Conservation (phyloP, 331 rosid species). For the Malus hybrid region DNA sequence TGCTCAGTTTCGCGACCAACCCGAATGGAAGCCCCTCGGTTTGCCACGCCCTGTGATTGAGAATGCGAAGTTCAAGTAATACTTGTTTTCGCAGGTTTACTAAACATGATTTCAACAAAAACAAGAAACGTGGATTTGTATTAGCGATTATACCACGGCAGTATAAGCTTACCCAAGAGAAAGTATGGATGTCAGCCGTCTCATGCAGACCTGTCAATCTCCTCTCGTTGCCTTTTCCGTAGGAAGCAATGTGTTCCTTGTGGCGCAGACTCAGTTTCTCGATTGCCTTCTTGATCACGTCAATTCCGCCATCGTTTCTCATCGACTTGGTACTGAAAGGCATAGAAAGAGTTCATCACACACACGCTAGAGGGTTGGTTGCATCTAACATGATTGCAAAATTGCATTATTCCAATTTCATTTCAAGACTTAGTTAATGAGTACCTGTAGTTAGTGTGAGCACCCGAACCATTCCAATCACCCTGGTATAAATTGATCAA, state of each 20-base stretch:
- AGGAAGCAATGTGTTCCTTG: conserved; percentile 43
- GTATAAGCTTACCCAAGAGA: conserved; percentile 32
- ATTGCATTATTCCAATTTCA: not conserved
- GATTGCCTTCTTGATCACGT: conserved; percentile 45
- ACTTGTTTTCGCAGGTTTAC: not conserved
- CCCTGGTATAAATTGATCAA: conserved; percentile 18
- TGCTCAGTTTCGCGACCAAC: conserved; percentile 52
- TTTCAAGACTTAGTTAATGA: not conserved
- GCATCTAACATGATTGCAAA: not conserved
- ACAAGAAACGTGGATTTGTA: not conserved
- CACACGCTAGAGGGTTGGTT: not conserved
- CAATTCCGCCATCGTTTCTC: conserved; percentile 40
- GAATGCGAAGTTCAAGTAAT: not conserved
- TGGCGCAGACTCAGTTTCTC: conserved; percentile 36
- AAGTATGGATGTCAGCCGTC: conserved; percentile 48
- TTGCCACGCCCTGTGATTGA: conserved; percentile 46
- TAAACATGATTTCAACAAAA: not conserved
- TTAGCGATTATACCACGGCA: not conserved
- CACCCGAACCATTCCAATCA: conserved; percentile 62
- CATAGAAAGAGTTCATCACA: not conserved
- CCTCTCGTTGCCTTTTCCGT: conserved; percentile 54
- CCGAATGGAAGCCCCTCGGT: conserved; percentile 50
- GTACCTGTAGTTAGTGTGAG: conserved; percentile 52
- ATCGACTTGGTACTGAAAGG: conserved; percentile 38
- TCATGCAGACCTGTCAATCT: conserved; percentile 53